Base-by-base conservation (phyloP, 129 eudicot species). In the Logfia minima region DNA sequence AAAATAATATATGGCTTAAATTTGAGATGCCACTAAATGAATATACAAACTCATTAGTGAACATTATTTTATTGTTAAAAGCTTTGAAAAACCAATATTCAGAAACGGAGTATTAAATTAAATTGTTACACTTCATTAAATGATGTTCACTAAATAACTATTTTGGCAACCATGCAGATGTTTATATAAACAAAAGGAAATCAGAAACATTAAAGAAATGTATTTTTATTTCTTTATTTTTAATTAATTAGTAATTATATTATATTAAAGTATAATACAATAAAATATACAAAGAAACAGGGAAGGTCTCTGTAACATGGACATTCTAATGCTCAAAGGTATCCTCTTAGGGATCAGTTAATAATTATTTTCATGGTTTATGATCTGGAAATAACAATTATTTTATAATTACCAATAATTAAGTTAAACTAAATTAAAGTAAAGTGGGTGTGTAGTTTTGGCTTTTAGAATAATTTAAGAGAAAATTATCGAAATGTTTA, bases 281-380 rank as follows among this genome's bases (percentile, higher is more conserved):
- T 18, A 48, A 23, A 0, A 52, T 8, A 19, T 19, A 77, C 7
- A 24, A 43, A 16, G 52, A 62, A 35, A 78, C 13, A 78, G 71
- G 56, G 80, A 75, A 75, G 80, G 84, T 80, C 76, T 80, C 74
- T 80, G 45, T 80, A 68, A 59, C 80, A 75, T 80, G 58, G 79
- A 80, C 84, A 80, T 80, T 80, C 84, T 80, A 75, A 80, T 80
- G 75, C 84, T 80, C 43, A 67, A 63, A 58, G 66, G 76, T 58
- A 80, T 80, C 84, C 71, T 80, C 84, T 74, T 80, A 75, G 84
- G 84, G 84, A 80, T 80, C 84, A 75, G 84, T 80, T 75, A 80
- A 80, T 66, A 80, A 80, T 68, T 75, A 75, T 41, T 80, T 41
- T 80, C 58, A 0, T 18, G 55, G 68, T 67, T 80, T 80, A 80